Conservation (phyloP, 2,329 filamentous ascomycete species). For the Cladosporium sp. region DNA sequence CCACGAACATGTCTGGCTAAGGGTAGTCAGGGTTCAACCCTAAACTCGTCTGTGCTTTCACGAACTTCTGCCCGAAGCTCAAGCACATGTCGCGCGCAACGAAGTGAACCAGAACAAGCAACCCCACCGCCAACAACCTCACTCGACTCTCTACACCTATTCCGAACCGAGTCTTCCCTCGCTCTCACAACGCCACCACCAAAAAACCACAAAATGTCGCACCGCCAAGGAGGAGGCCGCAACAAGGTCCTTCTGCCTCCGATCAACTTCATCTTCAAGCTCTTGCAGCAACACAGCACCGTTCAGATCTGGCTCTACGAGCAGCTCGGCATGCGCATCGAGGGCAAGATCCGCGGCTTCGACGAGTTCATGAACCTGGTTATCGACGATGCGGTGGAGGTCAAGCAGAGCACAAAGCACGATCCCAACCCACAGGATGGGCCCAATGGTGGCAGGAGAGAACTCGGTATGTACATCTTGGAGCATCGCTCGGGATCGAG, state of each 20-base stretch:
- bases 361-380: conserved; percentile 99
- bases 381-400: conserved; percentile 91
- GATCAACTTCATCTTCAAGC: conserved; percentile 92
- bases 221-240: conserved; percentile 51
- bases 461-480: conserved; percentile 63
- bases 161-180: neutral
- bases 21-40: neutral
- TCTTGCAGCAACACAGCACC: conserved; percentile 78
- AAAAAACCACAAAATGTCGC: conserved; percentile 46
- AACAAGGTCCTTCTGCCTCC: conserved; percentile 70
- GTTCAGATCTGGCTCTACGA: conserved; percentile 97
- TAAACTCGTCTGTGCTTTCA: neutral
- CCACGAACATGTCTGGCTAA: neutral
- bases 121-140: neutral
- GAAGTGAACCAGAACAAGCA: neutral
- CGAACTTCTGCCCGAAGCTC: conserved; percentile 7
- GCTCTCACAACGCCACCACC: neutral
- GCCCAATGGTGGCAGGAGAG: conserved; percentile 68
- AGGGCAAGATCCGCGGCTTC: conserved; percentile 95
- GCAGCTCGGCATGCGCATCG: conserved; percentile 89
- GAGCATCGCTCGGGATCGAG: neutral
- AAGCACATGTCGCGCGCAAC: conserved; percentile 7
- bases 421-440: conserved; percentile 74
- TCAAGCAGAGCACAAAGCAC: conserved; percentile 79
- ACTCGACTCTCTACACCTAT: neutral